Base-by-base conservation (phyloP, 371 early-diverging fungal species). In the Paraphysoderma sedebokerense region DNA sequence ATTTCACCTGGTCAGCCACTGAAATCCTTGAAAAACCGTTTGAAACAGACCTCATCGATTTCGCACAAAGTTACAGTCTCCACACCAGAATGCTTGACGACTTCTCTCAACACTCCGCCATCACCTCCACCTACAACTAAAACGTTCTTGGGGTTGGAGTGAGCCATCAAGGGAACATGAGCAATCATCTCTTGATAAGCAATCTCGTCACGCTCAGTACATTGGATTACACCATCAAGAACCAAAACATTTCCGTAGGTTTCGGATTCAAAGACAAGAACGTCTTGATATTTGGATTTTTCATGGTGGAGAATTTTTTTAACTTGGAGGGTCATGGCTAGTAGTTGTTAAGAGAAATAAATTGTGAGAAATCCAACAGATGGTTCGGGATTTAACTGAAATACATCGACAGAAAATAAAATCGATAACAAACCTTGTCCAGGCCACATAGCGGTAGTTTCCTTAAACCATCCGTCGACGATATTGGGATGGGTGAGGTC, bases 151-250 rank as follows among this genome's bases (percentile, higher is more conserved):
- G 97, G 97, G 73, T 86, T 76, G 48, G 93, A 87, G 69, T 96
- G 97, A 48, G 88, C 72, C 68, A 80, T 87, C 69, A 96, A 67
- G 28, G 97, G 89, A 44, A 90, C 68, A 57, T 93, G 90, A 45
- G 93, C 84, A 66, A 93, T 91, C 93, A 92, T 93, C 71, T 96
- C 97, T 68, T 96, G 95, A 70, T 93, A 92, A 72, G 92, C 76
- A 63, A 91, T 91, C 67, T 96, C 97, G 68, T 96, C 97, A 59
- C 90, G 81, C 70, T 96, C 97, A 48, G 95, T 93, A 48, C 80
- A 78, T 67, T 96, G 95, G 64, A 96, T 89, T 39, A 89, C 95
- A 54, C 91, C 91, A 58, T 96, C 97, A 46, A 96, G 81, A 35
- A 92, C 92, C 37, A 96, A 73, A 24, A 92, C 93, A 61, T 84